These are phyloP conservation scores for Colletotrichum cordylinicola DNA, from an alignment of 2,329 filamentous ascomycete species.

Conservation along the genomic window DNA sequence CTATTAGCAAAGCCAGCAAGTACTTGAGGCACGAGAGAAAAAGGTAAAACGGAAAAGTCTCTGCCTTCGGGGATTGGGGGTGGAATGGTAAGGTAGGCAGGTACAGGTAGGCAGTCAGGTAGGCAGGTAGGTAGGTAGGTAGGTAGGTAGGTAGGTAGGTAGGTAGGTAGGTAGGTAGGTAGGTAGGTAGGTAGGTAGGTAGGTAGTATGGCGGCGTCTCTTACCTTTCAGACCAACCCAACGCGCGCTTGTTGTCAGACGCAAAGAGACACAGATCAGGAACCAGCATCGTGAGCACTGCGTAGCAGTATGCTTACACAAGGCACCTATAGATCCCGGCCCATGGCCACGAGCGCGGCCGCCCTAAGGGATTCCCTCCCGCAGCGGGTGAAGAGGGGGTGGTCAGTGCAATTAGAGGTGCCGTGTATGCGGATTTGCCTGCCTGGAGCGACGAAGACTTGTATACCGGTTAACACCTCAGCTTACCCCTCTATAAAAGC, in stretches of 20 bases:
- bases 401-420: background rate
- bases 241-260: background rate
- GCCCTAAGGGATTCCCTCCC: background rate
- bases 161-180: background rate
- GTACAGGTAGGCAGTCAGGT: background rate
- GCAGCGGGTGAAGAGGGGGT: background rate
- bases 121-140: background rate
- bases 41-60: background rate
- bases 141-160: background rate
- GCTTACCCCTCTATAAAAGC: no score
- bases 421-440: slow-evolving; percentile 14
- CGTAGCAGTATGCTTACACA: background rate
- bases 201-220: background rate
- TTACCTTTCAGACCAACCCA: background rate
- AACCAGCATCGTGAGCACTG: background rate
- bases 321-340: background rate
- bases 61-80: background rate
- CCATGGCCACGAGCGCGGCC: background rate
- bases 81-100: background rate
- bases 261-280: background rate
- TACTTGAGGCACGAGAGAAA: background rate
- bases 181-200: background rate
- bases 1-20: background rate
- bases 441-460: background rate
- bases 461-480: no score